Base-by-base conservation (phyloP, 2,329 filamentous ascomycete genomes). In the Alternaria novae-zelandiae region DNA sequence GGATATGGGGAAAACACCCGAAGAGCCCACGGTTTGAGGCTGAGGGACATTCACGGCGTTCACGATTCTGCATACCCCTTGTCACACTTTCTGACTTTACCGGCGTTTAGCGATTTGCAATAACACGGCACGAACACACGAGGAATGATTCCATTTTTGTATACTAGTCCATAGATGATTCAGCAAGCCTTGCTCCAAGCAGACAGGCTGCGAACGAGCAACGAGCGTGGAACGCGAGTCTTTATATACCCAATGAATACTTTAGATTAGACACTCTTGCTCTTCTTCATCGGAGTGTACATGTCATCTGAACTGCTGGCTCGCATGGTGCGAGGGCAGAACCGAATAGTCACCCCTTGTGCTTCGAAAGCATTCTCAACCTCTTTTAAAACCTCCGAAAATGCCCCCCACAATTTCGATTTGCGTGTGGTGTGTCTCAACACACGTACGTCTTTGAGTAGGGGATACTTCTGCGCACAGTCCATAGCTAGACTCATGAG, bases 1-100 rank as follows among this genome's bases (percentile, higher is more conserved):
- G 36, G 64, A 58, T 20, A 30, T 67, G 4, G 64, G 46, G 5
- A 56, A 65, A 26, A 73, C 68, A 28, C 65, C 70, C 23, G 70
- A 73, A 15, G 66, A 54, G 17, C 59, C 59, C 26, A 44, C 55
- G 30, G 49, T 59, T 23, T 62, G 30, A 59, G n/a, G 23, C n/a
- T 21, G 26, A 9, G 41, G 26, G 12, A 44, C 11, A 11, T 17
- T 28, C 15, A 61, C 44, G 26, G 59, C 21, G 9, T 56, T 50
- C 30, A 56, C 15, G 54, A 56, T 56, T 56, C 17, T 25, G 41
- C 26, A 49, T 55, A 41, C 43, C 50, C 41, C 23, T 13, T 49
- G 23, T 21, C 43, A 47, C 28, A 54, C 30, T 32, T 28, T 17
- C 12, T 41, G 55, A 36, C 28, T 47, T 20, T 15, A 30, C 9